A percentile compares a stretch with the other conserved stretches of the same genome.
Evolutionary conservation across 2,329 filamentous ascomycete species (phyloP).

Genomic region (Elsinoe necatrix): DNA sequence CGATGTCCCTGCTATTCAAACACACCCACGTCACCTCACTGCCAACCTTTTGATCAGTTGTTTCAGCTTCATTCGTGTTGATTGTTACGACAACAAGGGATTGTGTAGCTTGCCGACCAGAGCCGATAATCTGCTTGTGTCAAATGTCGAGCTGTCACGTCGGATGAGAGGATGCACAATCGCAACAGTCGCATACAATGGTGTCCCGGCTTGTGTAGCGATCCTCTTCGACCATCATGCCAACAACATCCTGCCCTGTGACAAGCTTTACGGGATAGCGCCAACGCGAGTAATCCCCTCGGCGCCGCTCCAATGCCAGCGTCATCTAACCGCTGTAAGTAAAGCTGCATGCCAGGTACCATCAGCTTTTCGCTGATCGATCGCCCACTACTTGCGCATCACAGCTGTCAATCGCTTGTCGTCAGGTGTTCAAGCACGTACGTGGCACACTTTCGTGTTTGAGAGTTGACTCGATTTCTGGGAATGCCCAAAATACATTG

Average conservation of each 20-base stretch:
- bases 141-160: too few relatives aligned
- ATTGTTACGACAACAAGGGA: too few relatives aligned
- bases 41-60: background rate
- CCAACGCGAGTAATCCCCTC: background rate
- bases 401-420: background rate
- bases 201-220: too few relatives aligned
- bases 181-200: too few relatives aligned
- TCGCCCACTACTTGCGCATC: background rate
- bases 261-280: background rate
- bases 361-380: background rate
- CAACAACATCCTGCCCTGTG: background rate
- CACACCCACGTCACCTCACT: background rate
- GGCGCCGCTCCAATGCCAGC: background rate
- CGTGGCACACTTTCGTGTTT: conserved; percentile 1
- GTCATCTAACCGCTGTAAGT: background rate
- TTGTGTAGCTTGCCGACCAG: too few relatives aligned
- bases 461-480: background rate
- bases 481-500: background rate
- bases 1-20: background rate
- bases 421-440: background rate
- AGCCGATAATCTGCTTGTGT: too few relatives aligned
- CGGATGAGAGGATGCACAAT: too few relatives aligned
- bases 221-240: too few relatives aligned
- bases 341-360: background rate
- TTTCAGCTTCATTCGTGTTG: background rate